Percentiles rank a stretch among this genome's conserved stretches.
Conservation (phyloP, 257 asterid genomes). For the Jaltomata sinuosa region DNA sequence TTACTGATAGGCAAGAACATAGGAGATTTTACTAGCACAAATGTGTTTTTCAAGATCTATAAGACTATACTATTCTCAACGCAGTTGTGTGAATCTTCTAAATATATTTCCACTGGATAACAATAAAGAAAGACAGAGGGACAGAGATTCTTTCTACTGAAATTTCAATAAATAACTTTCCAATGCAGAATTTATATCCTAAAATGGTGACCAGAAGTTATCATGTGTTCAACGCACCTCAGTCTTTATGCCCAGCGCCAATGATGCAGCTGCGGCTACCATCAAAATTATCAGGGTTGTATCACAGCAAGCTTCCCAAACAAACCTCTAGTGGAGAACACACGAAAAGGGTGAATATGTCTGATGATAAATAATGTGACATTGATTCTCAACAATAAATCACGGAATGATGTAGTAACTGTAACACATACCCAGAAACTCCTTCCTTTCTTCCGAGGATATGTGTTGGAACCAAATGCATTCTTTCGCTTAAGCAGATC, state of each 20-base stretch:
- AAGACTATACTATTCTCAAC: neutral
- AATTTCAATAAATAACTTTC: neutral
- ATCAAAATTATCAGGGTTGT: conserved; percentile 86
- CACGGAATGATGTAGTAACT: neutral
- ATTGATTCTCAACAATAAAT: neutral
- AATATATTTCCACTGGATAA: neutral
- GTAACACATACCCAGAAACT: conserved; percentile 63
- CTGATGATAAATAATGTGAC: neutral
- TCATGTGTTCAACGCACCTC: conserved; percentile 45
- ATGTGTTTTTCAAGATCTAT: neutral
- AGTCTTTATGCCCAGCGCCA: conserved; percentile 84
- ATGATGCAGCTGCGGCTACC: conserved; percentile 99
- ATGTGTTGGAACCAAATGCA: conserved; percentile 86
- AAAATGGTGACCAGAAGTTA: neutral
- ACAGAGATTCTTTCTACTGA: neutral
- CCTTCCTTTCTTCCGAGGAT: conserved; percentile 90
- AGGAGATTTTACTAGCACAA: neutral
- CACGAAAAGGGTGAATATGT: neutral
- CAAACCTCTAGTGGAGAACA: conserved; percentile 46
- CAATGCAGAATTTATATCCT: neutral
- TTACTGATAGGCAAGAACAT: neutral
- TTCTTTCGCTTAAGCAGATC: conserved; percentile 53
- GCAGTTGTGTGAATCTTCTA: neutral
- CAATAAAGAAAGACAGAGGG: neutral
- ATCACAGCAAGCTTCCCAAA: conserved; percentile 94